phyloP scores from a whole-genome alignment of 2,329 filamentous ascomycete genomes.

The Trichoderma afroharzianum region DNA sequence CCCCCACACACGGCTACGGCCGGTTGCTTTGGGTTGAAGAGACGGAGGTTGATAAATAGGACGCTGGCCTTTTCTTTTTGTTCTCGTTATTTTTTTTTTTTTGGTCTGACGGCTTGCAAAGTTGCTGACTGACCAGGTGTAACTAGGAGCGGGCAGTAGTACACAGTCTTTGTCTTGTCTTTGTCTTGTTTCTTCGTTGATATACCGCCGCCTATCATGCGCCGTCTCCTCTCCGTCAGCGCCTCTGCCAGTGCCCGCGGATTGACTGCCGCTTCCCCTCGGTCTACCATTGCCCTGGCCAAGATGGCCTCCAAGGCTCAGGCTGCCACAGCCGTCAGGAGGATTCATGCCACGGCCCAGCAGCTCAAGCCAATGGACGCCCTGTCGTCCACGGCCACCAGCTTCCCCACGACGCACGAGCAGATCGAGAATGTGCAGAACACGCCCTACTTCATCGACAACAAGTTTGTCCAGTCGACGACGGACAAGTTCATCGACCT shows the following conservation, averaged over 20 bases:
- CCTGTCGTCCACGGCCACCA: slow-evolving; percentile 53
- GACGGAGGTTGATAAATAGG: not conserved
- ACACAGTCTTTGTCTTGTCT: not conserved
- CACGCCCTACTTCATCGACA: slow-evolving; percentile 80
- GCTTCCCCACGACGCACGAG: slow-evolving; percentile 69
- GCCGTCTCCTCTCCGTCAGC: slow-evolving; percentile 43
- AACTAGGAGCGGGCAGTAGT: not conserved
- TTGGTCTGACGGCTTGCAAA: not conserved
- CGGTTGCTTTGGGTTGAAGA: not conserved
- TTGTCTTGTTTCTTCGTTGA: not conserved
- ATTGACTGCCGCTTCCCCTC: slow-evolving; percentile 27
- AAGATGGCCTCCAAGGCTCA: slow-evolving; percentile 35
- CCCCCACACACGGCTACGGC: slow-evolving; percentile 13
- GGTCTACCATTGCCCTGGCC: slow-evolving; percentile 27
- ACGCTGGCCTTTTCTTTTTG: not conserved
- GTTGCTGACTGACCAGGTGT: not conserved
- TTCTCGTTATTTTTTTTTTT: not conserved
- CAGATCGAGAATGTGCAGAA: slow-evolving; percentile 64
- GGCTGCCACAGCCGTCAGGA: slow-evolving; percentile 43
- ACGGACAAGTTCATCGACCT: slow-evolving; percentile 73
- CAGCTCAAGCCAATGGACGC: slow-evolving; percentile 52
- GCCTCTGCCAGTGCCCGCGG: slow-evolving; percentile 34
- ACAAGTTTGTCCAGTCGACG: slow-evolving; percentile 67
- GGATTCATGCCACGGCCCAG: slow-evolving; percentile 55
- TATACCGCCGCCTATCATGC: slow-evolving; percentile 35